phyloP scores from a whole-genome alignment of 305 asterid genomes.

The Petunia hybrid region DNA sequence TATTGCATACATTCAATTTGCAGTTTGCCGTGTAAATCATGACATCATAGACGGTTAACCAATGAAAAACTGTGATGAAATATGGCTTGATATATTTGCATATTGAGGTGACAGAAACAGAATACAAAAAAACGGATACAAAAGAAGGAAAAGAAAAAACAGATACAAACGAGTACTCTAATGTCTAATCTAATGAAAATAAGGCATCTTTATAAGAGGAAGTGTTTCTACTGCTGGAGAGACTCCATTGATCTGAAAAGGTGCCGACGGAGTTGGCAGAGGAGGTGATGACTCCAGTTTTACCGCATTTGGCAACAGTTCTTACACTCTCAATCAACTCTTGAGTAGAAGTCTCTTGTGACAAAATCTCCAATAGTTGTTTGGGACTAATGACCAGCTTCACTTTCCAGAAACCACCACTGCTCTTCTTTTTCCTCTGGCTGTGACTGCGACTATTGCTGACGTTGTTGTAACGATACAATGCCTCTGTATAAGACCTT shows the following conservation, averaged over 20 bases:
- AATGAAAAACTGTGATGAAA: background rate
- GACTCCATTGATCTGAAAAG: constrained; percentile 83
- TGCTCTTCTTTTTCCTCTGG: background rate
- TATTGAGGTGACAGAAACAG: constrained; percentile 4
- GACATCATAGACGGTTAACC: background rate
- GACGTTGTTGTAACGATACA: background rate
- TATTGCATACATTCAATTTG: background rate
- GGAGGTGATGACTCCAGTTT: constrained; percentile 39
- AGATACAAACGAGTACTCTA: background rate
- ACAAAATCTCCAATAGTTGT: constrained; percentile 73
- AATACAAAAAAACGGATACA: background rate
- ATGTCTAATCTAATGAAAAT: constrained; percentile 8
- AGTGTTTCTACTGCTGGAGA: constrained; percentile 63
- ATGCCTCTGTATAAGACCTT: constrained; percentile 36
- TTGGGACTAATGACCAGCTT: constrained; percentile 75
- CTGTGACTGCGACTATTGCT: constrained; percentile 7
- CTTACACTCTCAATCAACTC: constrained; percentile 82
- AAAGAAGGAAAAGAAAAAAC: background rate
- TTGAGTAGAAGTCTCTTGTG: constrained; percentile 71
- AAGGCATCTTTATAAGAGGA: constrained; percentile 47
- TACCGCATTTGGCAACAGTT: constrained; percentile 81
- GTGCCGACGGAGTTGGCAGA: constrained; percentile 20
- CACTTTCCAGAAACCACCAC: constrained; percentile 74
- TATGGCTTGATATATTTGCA: constrained; percentile 7
- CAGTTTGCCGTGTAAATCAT: background rate